A percentile compares a stretch with the other conserved stretches of the same genome.
Evolutionary conservation across 129 eudicot species (phyloP).

Genomic region (Helianthus tuberosus): DNA sequence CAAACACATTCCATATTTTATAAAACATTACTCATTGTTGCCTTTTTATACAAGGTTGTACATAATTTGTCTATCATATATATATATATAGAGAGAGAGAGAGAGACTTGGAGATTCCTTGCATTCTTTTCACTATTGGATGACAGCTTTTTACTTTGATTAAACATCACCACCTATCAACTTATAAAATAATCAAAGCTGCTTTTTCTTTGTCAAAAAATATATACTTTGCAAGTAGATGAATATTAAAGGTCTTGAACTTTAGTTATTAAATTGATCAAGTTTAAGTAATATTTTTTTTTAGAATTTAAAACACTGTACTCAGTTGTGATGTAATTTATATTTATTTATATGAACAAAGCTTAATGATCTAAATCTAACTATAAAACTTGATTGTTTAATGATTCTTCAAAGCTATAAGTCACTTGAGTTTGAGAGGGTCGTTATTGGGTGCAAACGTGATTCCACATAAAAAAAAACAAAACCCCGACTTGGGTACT

Average conservation of each 20-base stretch:
- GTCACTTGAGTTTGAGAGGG: not conserved
- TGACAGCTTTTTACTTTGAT: slow-evolving; percentile 1
- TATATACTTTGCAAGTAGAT: not conserved
- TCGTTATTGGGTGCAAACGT: not conserved
- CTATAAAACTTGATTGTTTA: too few relatives aligned
- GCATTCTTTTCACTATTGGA: not conserved
- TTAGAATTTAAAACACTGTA: not conserved
- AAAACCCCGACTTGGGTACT: too few relatives aligned
- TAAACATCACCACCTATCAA: slow-evolving; percentile 14
- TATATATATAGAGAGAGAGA: not conserved
- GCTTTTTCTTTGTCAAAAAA: not conserved
- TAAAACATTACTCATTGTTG: not conserved
- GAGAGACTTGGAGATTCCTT: not conserved
- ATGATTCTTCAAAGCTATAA: not conserved
- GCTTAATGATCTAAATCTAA: too few relatives aligned
- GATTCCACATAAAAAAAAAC: too few relatives aligned
- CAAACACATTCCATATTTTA: not conserved
- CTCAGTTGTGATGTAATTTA: too few relatives aligned
- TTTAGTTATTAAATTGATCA: not conserved
- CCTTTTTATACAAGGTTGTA: not conserved
- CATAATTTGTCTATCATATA: not conserved
- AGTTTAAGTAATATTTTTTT: not conserved
- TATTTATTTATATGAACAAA: too few relatives aligned
- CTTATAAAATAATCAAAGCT: not conserved
- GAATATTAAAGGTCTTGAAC: not conserved